These are phyloP conservation scores for Plantago elongata DNA, from an alignment of 257 asterid genomes.

Conservation along the genomic window DNA sequence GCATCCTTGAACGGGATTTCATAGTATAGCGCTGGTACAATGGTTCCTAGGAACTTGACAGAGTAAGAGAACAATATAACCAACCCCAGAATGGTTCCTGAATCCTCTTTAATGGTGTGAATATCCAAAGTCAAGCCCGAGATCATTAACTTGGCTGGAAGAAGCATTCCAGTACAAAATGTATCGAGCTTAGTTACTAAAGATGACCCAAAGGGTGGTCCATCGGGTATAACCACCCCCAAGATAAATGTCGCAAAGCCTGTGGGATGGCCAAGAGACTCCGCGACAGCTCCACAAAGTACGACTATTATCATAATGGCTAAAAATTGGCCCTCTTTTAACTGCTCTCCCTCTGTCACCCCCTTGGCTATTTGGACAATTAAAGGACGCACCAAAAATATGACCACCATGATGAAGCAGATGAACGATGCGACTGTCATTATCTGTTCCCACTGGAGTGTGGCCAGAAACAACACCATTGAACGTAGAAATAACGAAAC, in stretches of 20 bases:
- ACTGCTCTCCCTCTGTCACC: conserved; percentile 34
- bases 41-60: conserved; percentile 36
- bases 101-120: conserved; percentile 9
- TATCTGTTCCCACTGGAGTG: background rate
- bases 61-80: conserved; percentile 35
- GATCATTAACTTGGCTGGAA: conserved; percentile 54
- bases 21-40: conserved; percentile 35
- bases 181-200: conserved; percentile 34
- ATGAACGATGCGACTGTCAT: conserved; percentile 11
- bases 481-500: conserved; percentile 11
- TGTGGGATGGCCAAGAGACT: conserved; percentile 46
- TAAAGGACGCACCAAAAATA: conserved; percentile 30
- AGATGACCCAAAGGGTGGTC: conserved; percentile 44
- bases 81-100: conserved; percentile 12
- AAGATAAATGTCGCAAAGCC: conserved; percentile 42
- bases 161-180: conserved; percentile 31
- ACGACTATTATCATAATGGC: conserved; percentile 25
- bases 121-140: conserved; percentile 38
- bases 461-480: conserved; percentile 5
- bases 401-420: conserved; percentile 5
- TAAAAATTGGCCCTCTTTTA: conserved; percentile 47
- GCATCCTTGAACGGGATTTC: conserved; percentile 39
- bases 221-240: conserved; percentile 42
- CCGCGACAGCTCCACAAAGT: conserved; percentile 31
- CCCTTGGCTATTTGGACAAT: conserved; percentile 21